A percentile compares a stretch with the other conserved stretches of the same genome.
These are phyloP conservation scores for Scleroderma bovista DNA, from an alignment of 768 basidiomycete genomes.

Conservation along the genomic window DNA sequence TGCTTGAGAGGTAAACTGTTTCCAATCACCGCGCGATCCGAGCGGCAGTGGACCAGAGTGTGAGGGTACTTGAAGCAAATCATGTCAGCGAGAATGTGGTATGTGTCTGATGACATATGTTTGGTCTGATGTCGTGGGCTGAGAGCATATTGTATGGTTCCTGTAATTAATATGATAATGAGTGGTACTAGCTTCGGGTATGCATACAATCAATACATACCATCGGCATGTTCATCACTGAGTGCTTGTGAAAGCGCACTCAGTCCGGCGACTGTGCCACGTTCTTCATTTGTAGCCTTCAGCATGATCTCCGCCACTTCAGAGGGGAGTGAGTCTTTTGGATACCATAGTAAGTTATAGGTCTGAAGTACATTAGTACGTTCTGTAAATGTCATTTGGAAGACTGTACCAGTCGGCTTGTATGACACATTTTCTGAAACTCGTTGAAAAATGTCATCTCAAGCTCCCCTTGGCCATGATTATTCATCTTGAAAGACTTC, in stretches of 20 bases:
- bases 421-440: conserved; percentile 10
- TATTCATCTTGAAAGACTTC: conserved; percentile 25
- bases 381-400: too few relatives aligned
- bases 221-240: conserved; percentile 14
- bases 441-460: conserved; percentile 24
- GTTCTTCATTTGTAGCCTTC: conserved; percentile 18
- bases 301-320: conserved; percentile 2
- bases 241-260: conserved; percentile 13
- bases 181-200: neutral
- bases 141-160: too few relatives aligned
- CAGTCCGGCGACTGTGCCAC: conserved; percentile 15
- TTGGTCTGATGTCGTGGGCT: too few relatives aligned
- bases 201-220: conserved; percentile 7
- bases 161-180: too few relatives aligned
- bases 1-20: neutral
- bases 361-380: too few relatives aligned
- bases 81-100: neutral
- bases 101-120: neutral
- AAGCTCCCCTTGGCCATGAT: conserved; percentile 28
- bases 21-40: neutral
- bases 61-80: neutral
- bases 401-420: neutral
- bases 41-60: conserved; percentile 1
- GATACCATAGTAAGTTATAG: too few relatives aligned
- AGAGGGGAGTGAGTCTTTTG: too few relatives aligned